Percentiles rank a stretch among this genome's conserved stretches.
phyloP scores from a whole-genome alignment of 345 rosid species.

The Raphanus sativus region DNA sequence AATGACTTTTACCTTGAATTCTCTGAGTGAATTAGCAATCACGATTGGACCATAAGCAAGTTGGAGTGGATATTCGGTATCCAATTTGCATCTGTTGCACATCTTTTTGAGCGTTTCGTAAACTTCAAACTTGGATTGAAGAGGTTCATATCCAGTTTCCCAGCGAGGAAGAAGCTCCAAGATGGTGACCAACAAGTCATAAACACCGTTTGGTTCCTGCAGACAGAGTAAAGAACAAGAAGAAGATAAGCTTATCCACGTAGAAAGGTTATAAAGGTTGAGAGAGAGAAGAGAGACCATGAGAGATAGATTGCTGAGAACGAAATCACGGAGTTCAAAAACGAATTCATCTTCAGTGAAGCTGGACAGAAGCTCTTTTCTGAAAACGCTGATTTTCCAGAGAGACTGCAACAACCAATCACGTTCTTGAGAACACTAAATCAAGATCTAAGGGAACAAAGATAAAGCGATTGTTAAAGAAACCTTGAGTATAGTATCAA shows the following conservation, averaged over 20 bases:
- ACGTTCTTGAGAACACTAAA: not conserved
- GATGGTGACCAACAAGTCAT: not conserved
- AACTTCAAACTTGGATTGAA: conserved; percentile 5
- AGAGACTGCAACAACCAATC: conserved; percentile 5
- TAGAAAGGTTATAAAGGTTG: not conserved
- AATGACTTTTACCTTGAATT: conserved; percentile 14
- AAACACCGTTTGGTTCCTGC: conserved; percentile 1
- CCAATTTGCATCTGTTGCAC: conserved; percentile 6
- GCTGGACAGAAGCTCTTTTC: not conserved
- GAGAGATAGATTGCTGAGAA: not conserved
- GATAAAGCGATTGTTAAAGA: not conserved
- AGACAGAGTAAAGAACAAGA: not conserved
- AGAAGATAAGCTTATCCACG: not conserved
- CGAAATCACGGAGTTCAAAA: not conserved
- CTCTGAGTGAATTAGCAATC: conserved; percentile 19
- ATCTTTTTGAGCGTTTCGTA: not conserved
- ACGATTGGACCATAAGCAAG: not conserved
- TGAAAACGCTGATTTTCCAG: not conserved
- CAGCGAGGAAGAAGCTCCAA: conserved; percentile 3
- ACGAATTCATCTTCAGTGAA: not conserved
- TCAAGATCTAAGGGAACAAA: not conserved
- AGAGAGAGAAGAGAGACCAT: not conserved
- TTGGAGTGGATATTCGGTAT: not conserved
- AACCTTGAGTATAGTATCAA: conserved; percentile 1
- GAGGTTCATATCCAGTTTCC: not conserved